Evolutionary conservation across 805 yeast species (phyloP), one percentile per base, ranked within the genome.

Genomic region (Saturnispora sekii): DNA sequence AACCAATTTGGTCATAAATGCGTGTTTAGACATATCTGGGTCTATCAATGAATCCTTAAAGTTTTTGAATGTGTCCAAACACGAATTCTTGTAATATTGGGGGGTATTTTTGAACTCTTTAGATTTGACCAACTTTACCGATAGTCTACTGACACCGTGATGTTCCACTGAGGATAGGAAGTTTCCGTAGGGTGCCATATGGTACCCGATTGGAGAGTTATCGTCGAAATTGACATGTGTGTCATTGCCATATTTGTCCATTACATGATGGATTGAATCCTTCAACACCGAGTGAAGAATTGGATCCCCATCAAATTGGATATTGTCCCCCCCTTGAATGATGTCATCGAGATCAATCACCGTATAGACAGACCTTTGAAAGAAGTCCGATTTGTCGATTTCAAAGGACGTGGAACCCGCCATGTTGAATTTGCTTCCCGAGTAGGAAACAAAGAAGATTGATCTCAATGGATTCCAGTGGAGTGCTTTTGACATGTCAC

Each of bases 401-500:
- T 81, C 69, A 73, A 89, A 79, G 55, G 83, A 90, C 0, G 88
- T 72, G n/a, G 85, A 71, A 0, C 97, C 97, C 0, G 93, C 95
- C 52, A 72, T 65, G 58, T 88, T 88, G 55, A 82, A 87, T 49
- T 80, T 78, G 0, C 83, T 67, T 1, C 84, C 96, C 54, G 89
- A 95, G 67, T 84, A 87, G 0, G 95, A 84, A 0, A 78, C 77
- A 64, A 89, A 88, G 56, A 81, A 81, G 11, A 89, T 79, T 3
- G 89, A 72, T 59, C 97, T 73, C 34, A 87, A 61, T 0, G 97
- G 97, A 38, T 69, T 67, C 97, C 97, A 89, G 48, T 79, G 77
- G 53, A 72, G 73, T 32, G 78, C 68, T 43, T 76, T 69, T 47
- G 75, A 79, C 60, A 88, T 65, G 26, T 76, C 69, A 16, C 85